A percentile compares a stretch with the other conserved stretches of the same genome.
Evolutionary conservation across 495 filamentous ascomycete species (phyloP).

Genomic region (Penicillium goetzii): DNA sequence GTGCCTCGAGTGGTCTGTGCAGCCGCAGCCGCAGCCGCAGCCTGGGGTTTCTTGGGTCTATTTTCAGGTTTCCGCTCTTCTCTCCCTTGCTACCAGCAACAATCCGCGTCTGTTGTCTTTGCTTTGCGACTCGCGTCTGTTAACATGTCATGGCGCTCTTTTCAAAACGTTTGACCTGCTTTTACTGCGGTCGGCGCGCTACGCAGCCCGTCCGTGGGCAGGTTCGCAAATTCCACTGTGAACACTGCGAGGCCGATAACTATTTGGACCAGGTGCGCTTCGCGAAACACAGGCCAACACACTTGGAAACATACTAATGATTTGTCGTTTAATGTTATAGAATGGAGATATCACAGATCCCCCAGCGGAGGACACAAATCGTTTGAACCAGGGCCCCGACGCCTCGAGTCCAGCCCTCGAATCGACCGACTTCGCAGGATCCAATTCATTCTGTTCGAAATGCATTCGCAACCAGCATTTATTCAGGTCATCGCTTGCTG

Average conservation of each 20-base stretch:
- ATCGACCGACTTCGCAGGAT: constrained; percentile 40
- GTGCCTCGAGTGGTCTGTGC: constrained; percentile 41
- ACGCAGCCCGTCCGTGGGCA: constrained; percentile 54
- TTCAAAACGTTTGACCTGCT: constrained; percentile 64
- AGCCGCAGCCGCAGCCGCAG: constrained; percentile 5
- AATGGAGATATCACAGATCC: constrained; percentile 87
- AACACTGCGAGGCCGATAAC: constrained; percentile 78
- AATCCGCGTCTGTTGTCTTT: constrained; percentile 4
- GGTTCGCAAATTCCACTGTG: constrained; percentile 67
- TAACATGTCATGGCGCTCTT: constrained; percentile 53
- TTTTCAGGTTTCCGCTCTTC: constrained; percentile 23
- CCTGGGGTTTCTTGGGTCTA: constrained; percentile 28
- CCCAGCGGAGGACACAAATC: constrained; percentile 59
- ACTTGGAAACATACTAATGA: neutral
- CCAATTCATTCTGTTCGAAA: constrained; percentile 70
- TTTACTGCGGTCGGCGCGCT: constrained; percentile 73
- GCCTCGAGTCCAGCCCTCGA: constrained; percentile 39
- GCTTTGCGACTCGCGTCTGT: neutral
- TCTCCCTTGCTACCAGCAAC: constrained; percentile 14
- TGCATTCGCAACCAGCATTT: constrained; percentile 85
- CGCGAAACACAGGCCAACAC: constrained; percentile 15
- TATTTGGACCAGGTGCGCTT: constrained; percentile 67
- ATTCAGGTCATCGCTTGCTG: constrained; percentile 65
- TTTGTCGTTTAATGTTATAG: constrained; percentile 39
- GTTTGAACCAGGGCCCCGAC: constrained; percentile 29